Percentiles rank a stretch among this genome's conserved stretches.
These are phyloP conservation scores for Panicum miliaceum DNA, from an alignment of 176 grass and related monocot species.

Conservation along the genomic window DNA sequence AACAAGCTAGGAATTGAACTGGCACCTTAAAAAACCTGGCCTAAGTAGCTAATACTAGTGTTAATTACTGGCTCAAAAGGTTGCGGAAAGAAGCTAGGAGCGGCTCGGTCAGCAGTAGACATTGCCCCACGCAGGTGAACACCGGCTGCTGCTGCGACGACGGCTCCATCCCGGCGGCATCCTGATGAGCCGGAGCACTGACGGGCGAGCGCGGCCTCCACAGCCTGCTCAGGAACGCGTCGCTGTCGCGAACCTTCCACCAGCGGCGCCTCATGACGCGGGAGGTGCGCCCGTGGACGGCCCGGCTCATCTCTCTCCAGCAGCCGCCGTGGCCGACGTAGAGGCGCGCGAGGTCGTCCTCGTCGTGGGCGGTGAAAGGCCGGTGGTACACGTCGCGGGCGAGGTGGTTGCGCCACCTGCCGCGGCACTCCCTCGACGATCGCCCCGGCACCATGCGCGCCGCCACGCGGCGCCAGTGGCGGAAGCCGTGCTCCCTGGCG, in stretches of 20 bases:
- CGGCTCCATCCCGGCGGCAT: background rate
- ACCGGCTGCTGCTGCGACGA: background rate
- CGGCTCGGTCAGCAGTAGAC: too few relatives aligned
- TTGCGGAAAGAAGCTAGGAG: too few relatives aligned
- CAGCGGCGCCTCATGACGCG: slow-evolving; percentile 35
- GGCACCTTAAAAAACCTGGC: too few relatives aligned
- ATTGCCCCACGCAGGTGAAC: too few relatives aligned
- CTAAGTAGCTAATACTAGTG: too few relatives aligned
- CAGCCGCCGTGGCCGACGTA: background rate
- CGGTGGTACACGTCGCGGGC: background rate
- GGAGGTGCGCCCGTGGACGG: background rate
- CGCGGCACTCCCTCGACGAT: background rate
- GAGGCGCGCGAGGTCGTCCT: background rate
- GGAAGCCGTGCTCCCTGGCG: background rate
- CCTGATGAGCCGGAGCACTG: too few relatives aligned
- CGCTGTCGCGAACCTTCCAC: slow-evolving; percentile 26
- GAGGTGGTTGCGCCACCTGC: slow-evolving; percentile 20
- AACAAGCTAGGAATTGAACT: too few relatives aligned
- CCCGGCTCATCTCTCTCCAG: background rate
- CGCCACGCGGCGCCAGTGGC: slow-evolving; percentile 7
- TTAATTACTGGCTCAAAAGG: too few relatives aligned
- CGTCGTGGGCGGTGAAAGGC: too few relatives aligned
- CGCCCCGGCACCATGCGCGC: background rate
- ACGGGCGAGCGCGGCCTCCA: background rate
- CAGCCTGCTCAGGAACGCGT: slow-evolving; percentile 25